phyloP scores from a whole-genome alignment of 768 basidiomycete genomes.

The Strobilomyces confusus region DNA sequence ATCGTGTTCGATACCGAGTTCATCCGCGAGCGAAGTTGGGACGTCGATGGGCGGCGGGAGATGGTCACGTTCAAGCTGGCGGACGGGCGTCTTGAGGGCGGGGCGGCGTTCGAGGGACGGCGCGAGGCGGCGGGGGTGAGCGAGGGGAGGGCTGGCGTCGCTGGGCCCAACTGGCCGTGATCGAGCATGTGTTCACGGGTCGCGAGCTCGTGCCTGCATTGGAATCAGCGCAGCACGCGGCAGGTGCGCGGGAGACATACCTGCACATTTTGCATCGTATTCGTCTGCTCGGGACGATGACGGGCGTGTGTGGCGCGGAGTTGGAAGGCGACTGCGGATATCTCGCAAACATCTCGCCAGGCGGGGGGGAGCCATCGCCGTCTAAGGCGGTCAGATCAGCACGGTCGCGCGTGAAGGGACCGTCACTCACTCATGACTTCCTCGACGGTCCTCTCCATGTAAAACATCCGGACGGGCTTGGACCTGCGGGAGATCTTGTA shows the following conservation, averaged over 20 bases:
- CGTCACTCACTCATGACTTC: conserved; percentile 71
- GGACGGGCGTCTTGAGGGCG: conserved; percentile 21
- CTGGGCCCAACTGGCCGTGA: conserved; percentile 73
- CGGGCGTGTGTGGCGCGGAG: conserved; percentile 58
- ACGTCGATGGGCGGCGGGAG: conserved; percentile 25
- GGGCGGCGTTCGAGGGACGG: conserved; percentile 32
- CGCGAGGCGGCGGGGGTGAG: conserved; percentile 48
- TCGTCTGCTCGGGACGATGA: conserved; percentile 48
- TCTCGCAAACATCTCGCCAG: conserved; percentile 73
- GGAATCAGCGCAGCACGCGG: background rate
- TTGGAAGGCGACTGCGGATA: conserved; percentile 63
- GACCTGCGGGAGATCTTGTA: conserved; percentile 65
- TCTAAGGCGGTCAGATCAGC: conserved; percentile 40
- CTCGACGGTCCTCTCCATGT: conserved; percentile 69
- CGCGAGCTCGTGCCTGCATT: conserved; percentile 67
- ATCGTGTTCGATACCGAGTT: conserved; percentile 17
- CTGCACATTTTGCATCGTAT: conserved; percentile 94
- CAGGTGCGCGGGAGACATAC: conserved; percentile 33
- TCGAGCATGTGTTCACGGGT: conserved; percentile 92
- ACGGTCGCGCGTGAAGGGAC: background rate
- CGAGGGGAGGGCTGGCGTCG: conserved; percentile 48
- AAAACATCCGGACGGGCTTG: conserved; percentile 75
- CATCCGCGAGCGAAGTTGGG: conserved; percentile 23
- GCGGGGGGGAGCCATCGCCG: conserved; percentile 64
- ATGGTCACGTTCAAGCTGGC: conserved; percentile 28